These are phyloP conservation scores for Trichopus zeylanicus DNA, from an alignment of 116 monocot species.

Conservation along the genomic window DNA sequence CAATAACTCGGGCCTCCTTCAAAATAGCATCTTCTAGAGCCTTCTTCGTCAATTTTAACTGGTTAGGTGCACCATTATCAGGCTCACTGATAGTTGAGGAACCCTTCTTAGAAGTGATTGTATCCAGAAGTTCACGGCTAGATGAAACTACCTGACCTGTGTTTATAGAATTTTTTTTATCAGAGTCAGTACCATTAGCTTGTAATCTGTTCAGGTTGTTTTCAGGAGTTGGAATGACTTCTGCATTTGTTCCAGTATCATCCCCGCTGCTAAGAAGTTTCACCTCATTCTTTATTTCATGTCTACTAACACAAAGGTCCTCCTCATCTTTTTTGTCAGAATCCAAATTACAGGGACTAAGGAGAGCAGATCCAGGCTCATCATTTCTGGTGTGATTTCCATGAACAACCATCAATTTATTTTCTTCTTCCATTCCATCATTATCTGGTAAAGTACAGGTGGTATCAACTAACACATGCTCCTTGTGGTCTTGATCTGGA, in stretches of 20 bases:
- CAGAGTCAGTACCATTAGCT: conserved; percentile 10
- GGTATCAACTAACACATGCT: conserved; percentile 6
- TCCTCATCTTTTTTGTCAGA: conserved; percentile 33
- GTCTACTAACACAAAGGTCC: conserved; percentile 15
- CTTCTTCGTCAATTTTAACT: conserved; percentile 31
- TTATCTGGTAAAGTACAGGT: conserved; percentile 1
- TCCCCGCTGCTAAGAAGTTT: conserved; percentile 11
- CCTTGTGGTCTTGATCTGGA: conserved; percentile 13
- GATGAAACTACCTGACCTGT: conserved; percentile 10
- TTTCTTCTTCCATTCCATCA: conserved; percentile 16
- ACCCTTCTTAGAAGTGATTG: conserved; percentile 10
- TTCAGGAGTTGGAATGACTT: conserved; percentile 8
- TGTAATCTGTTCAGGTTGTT: conserved; percentile 18
- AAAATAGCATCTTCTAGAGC: conserved; percentile 75
- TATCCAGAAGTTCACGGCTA: conserved; percentile 11
- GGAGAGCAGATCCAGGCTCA: conserved; percentile 7
- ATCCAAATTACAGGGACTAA: conserved; percentile 7
- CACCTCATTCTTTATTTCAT: conserved; percentile 16
- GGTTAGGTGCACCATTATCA: conserved; percentile 21
- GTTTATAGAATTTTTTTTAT: conserved; percentile 12
- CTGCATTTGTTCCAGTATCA: conserved; percentile 14
- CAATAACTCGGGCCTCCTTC: conserved; percentile 67
- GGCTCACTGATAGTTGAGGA: conserved; percentile 20
- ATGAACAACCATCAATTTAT: conserved; percentile 14
- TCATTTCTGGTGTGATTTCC: conserved; percentile 9